Percentiles rank a stretch among this genome's conserved stretches.
Evolutionary conservation across 2,329 filamentous ascomycete genomes (phyloP).

Genomic region (Knoxdaviesia capensis): DNA sequence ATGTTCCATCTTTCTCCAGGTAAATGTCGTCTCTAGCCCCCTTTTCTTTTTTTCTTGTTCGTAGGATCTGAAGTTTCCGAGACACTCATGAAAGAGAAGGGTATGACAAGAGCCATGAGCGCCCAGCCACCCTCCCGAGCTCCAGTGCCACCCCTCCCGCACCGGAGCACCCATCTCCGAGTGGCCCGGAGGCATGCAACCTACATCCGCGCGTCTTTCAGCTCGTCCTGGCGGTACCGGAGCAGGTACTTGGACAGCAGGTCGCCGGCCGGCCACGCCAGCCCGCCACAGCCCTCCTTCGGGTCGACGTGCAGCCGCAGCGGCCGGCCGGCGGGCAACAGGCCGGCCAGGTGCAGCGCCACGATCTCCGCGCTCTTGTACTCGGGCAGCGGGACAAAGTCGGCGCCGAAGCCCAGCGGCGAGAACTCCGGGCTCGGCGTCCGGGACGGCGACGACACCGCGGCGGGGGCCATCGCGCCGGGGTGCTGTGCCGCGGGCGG

Average conservation of each 20-base stretch:
- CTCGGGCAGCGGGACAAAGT: constrained; percentile 36
- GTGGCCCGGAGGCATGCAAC: constrained; percentile 12
- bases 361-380: constrained; percentile 34
- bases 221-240: constrained; percentile 41
- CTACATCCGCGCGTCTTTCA: constrained; percentile 54
- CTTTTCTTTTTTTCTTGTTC: too few relatives aligned
- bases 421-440: constrained; percentile 20
- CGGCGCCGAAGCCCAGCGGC: constrained; percentile 29
- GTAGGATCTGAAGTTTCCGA: too few relatives aligned
- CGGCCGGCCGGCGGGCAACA: constrained; percentile 36
- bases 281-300: constrained; percentile 72
- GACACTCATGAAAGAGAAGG: too few relatives aligned
- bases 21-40: too few relatives aligned
- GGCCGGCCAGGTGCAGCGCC: constrained; percentile 47
- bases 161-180: too few relatives aligned
- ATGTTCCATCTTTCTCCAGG: too few relatives aligned
- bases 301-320: constrained; percentile 72
- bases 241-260: constrained; percentile 74
- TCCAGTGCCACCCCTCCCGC: too few relatives aligned
- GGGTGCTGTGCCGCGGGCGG: too few relatives aligned
- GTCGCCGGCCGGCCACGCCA: constrained; percentile 89
- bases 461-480: too few relatives aligned
- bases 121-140: too few relatives aligned
- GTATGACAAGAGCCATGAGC: too few relatives aligned
- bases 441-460: not conserved